A percentile compares a stretch with the other conserved stretches of the same genome.
Conservation (phyloP, 768 basidiomycete genomes). For the Suillus variegatus region DNA sequence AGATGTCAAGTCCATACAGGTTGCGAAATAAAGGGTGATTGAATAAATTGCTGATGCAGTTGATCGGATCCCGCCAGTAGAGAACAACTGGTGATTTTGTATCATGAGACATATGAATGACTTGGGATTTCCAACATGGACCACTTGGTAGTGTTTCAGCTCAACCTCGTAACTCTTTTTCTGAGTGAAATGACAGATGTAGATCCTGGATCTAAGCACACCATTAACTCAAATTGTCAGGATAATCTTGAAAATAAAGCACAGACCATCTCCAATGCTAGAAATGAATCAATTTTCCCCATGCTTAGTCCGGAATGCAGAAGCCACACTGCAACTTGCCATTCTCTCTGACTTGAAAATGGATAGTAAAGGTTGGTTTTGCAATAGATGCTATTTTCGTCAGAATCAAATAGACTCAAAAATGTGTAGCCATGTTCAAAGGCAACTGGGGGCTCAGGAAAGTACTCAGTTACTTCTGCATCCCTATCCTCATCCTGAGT, state of each 20-base stretch:
- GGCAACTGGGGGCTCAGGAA: not conserved
- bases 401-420: not conserved
- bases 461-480: not conserved
- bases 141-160: conserved; percentile 23
- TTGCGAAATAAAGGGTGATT: conserved; percentile 21
- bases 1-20: conserved; percentile 19
- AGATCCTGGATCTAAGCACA: not conserved
- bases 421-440: not conserved
- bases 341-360: conserved; percentile 20
- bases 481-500: not conserved
- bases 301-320: conserved; percentile 30
- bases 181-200: conserved; percentile 23
- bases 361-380: not conserved
- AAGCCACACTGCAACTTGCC: conserved; percentile 33
- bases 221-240: not conserved
- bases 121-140: conserved; percentile 23
- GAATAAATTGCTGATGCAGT: conserved; percentile 23
- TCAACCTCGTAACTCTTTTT: conserved; percentile 22
- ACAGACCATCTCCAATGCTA: conserved; percentile 29
- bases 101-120: conserved; percentile 8
- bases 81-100: conserved; percentile 25
- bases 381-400: not conserved
- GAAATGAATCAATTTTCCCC: conserved; percentile 28
- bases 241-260: not conserved
- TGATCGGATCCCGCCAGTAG: conserved; percentile 26